A percentile compares a stretch with the other conserved stretches of the same genome.
These are phyloP conservation scores for Flaveria ramosissima DNA, from an alignment of 129 eudicot species.

Conservation along the genomic window DNA sequence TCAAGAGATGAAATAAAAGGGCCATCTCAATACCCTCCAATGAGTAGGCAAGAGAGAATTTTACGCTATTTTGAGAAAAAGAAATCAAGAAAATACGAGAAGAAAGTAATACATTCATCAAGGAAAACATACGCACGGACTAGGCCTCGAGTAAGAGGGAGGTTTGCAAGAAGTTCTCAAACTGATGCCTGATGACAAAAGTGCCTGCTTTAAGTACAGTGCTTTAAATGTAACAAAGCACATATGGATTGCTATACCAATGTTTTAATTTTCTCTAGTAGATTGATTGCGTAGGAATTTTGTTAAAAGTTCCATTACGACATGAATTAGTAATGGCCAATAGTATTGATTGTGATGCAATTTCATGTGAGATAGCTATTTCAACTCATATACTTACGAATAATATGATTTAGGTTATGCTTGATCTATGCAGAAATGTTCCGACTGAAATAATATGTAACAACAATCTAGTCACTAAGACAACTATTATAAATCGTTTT, in stretches of 20 bases:
- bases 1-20: constrained; percentile 15
- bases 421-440: too few species aligned
- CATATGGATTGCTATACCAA: background rate
- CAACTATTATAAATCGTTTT: too few species aligned
- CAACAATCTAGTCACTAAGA: too few species aligned
- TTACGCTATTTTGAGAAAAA: constrained; percentile 38
- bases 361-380: background rate
- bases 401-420: background rate
- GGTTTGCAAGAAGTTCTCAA: constrained; percentile 33
- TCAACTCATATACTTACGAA: background rate
- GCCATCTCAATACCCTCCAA: constrained; percentile 13
- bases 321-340: background rate
- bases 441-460: too few species aligned
- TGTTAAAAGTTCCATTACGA: background rate
- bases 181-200: background rate
- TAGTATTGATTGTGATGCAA: background rate
- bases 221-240: background rate
- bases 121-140: constrained; percentile 38
- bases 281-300: background rate
- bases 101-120: constrained; percentile 27
- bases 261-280: background rate
- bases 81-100: constrained; percentile 37
- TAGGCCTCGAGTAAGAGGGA: constrained; percentile 33
- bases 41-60: constrained; percentile 37
- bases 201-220: too few species aligned